These are phyloP conservation scores for Hortiboletus campestris DNA, from an alignment of 768 basidiomycete genomes.

Conservation along the genomic window DNA sequence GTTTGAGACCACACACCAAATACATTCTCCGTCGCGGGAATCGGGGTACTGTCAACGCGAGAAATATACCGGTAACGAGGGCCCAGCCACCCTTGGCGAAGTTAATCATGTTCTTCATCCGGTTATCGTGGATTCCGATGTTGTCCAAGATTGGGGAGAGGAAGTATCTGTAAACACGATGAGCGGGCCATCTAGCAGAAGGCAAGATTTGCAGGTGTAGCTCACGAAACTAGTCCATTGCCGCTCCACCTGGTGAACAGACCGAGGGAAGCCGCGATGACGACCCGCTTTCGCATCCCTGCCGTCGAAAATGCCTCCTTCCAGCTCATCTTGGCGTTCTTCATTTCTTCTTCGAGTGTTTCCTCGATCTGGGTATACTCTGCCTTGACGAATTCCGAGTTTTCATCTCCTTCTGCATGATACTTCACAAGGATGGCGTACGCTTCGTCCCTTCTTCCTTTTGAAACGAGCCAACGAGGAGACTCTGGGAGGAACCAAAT, in stretches of 20 bases:
- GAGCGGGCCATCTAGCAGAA: neutral
- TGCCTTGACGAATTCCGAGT: slow-evolving; percentile 54
- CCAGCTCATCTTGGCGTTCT: neutral
- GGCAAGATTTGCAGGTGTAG: too few species aligned
- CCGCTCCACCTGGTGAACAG: slow-evolving; percentile 4
- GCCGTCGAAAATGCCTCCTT: slow-evolving; percentile 2
- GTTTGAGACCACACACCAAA: too few species aligned
- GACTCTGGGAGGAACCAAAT: slow-evolving; percentile 62
- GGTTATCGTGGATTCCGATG: slow-evolving; percentile 22
- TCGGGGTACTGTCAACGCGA: slow-evolving; percentile 5
- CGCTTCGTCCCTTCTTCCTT: slow-evolving; percentile 53
- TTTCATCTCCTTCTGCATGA: slow-evolving; percentile 55
- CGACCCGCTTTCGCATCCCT: slow-evolving; percentile 17
- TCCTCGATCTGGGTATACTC: slow-evolving; percentile 57
- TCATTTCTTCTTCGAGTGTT: slow-evolving; percentile 40
- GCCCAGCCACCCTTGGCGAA: slow-evolving; percentile 12
- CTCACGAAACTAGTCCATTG: neutral
- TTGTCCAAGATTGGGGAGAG: slow-evolving; percentile 15
- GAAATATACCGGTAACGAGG: slow-evolving; percentile 1
- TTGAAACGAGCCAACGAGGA: slow-evolving; percentile 62
- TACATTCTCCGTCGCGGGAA: slow-evolving; percentile 15
- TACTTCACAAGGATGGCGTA: slow-evolving; percentile 50
- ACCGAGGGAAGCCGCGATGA: slow-evolving; percentile 11
- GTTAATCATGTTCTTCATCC: slow-evolving; percentile 16
- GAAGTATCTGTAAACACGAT: slow-evolving; percentile 4